These are phyloP conservation scores for Ogataea pini DNA, from an alignment of 805 yeast species.

Conservation along the genomic window DNA sequence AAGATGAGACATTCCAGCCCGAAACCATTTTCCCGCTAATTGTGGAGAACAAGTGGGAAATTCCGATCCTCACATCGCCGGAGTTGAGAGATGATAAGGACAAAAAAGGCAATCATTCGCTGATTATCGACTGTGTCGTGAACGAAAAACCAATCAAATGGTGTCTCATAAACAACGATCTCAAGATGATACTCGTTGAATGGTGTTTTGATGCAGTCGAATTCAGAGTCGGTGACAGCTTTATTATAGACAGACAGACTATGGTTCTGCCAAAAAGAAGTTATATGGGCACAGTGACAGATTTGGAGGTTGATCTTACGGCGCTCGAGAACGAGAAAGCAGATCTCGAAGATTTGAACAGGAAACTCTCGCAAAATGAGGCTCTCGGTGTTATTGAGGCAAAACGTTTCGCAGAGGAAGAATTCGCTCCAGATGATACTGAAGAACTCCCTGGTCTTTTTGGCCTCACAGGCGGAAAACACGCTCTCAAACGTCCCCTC, in stretches of 20 bases:
- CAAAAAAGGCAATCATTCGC: slow-evolving; percentile 65
- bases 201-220: slow-evolving; percentile 86
- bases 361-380: slow-evolving; percentile 41
- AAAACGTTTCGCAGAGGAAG: slow-evolving; percentile 14
- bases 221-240: slow-evolving; percentile 23
- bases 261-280: slow-evolving; percentile 69
- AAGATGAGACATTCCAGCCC: slow-evolving; percentile 47
- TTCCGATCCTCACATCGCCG: slow-evolving; percentile 73
- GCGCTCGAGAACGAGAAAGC: slow-evolving; percentile 39
- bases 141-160: slow-evolving; percentile 63
- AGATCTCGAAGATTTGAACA: slow-evolving; percentile 33
- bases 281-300: slow-evolving; percentile 63
- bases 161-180: slow-evolving; percentile 57
- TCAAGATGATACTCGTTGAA: slow-evolving; percentile 68
- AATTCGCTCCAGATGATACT: slow-evolving; percentile 22
- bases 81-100: slow-evolving; percentile 55
- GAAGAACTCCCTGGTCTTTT: slow-evolving; percentile 9
- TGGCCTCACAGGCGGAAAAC: slow-evolving; percentile 1
- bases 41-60: slow-evolving; percentile 77
- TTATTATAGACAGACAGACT: slow-evolving; percentile 59
- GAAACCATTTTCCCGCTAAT: slow-evolving; percentile 60
- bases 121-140: slow-evolving; percentile 79
- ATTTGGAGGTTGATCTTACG: slow-evolving; percentile 45
- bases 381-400: slow-evolving; percentile 47
- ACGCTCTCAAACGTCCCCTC: slow-evolving; percentile 38